Evolutionary conservation across 805 yeast species (phyloP).

Genomic region (Wickerhamomyces mucosus): DNA sequence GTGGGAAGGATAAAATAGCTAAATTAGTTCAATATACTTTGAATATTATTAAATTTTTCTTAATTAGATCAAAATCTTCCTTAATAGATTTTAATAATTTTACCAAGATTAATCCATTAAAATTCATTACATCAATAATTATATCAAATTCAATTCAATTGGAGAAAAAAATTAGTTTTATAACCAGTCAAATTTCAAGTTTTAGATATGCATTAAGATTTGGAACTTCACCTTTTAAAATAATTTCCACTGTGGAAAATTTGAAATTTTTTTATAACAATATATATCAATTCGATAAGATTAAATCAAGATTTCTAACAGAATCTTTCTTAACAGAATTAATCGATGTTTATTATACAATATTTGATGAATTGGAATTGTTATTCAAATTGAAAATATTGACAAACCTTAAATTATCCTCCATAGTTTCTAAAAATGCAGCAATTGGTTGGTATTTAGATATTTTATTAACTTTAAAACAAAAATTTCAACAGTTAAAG

Average conservation of each 20-base stretch:
- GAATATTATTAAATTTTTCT: slow-evolving; percentile 40
- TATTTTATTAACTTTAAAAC: slow-evolving; percentile 46
- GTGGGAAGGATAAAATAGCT: slow-evolving; percentile 67
- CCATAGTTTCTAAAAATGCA: slow-evolving; percentile 45
- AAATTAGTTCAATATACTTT: slow-evolving; percentile 52
- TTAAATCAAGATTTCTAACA: slow-evolving; percentile 28
- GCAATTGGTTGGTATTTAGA: slow-evolving; percentile 62
- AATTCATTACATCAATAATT: slow-evolving; percentile 14
- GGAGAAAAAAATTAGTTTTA: slow-evolving; percentile 31
- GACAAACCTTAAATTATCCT: slow-evolving; percentile 26
- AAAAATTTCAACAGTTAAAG: slow-evolving; percentile 35
- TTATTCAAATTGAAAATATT: slow-evolving; percentile 45
- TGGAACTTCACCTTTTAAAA: slow-evolving; percentile 58
- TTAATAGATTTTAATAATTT: slow-evolving; percentile 20
- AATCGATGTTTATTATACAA: slow-evolving; percentile 50
- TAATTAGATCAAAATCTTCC: slow-evolving; percentile 29
- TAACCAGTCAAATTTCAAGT: slow-evolving; percentile 36
- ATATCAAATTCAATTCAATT: slow-evolving; percentile 22
- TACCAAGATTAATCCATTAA: slow-evolving; percentile 17
- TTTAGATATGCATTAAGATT: slow-evolving; percentile 64
- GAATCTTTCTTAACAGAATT: slow-evolving; percentile 40
- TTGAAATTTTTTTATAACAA: too few species aligned
- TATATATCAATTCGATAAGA: slow-evolving; percentile 11
- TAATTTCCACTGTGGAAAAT: slow-evolving; percentile 20
- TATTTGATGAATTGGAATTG: slow-evolving; percentile 54